phyloP scores from a whole-genome alignment of 2,329 filamentous ascomycete species.

The Ceratocystis destructans region DNA sequence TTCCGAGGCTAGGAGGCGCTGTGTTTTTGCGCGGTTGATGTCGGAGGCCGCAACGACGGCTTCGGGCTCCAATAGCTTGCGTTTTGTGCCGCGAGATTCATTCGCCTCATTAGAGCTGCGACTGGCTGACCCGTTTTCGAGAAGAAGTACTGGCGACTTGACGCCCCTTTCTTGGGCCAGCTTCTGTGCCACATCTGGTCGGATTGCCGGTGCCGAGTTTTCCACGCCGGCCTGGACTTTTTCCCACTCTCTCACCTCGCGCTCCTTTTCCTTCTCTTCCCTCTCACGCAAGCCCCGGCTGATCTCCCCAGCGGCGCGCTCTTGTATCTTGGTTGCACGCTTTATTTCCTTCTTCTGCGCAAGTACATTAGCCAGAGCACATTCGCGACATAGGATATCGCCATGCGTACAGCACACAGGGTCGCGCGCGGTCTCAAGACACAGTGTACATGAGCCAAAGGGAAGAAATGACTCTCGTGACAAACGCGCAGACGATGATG shows the following conservation, averaged over 20 bases:
- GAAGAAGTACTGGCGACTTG: background rate
- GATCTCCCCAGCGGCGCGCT: constrained; percentile 32
- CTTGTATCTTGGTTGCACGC: constrained; percentile 54
- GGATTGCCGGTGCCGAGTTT: constrained; percentile 21
- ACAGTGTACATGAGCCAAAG: constrained; percentile 79
- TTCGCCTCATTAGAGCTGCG: background rate
- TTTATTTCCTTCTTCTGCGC: constrained; percentile 86
- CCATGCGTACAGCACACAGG: constrained; percentile 74
- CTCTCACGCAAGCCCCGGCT: constrained; percentile 27
- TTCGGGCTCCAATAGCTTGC: constrained; percentile 63
- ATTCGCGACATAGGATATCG: constrained; percentile 92
- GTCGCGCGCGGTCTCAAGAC: constrained; percentile 64
- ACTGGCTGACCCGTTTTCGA: background rate
- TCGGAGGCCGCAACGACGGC: constrained; percentile 51
- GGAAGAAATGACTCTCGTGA: constrained; percentile 82
- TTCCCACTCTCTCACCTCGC: constrained; percentile 72
- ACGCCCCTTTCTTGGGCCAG: background rate
- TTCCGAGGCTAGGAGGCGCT: constrained; percentile 54
- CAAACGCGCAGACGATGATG: constrained; percentile 67
- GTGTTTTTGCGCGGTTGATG: constrained; percentile 57
- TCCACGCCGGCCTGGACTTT: constrained; percentile 59
- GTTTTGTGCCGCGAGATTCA: constrained; percentile 35
- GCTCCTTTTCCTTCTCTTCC: constrained; percentile 41
- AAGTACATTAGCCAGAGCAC: constrained; percentile 79
- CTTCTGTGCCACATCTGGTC: constrained; percentile 23